Evolutionary conservation across 2,329 filamentous ascomycete genomes (phyloP), one percentile per base, ranked within the genome.

Genomic region (Colletotrichum sidae): DNA sequence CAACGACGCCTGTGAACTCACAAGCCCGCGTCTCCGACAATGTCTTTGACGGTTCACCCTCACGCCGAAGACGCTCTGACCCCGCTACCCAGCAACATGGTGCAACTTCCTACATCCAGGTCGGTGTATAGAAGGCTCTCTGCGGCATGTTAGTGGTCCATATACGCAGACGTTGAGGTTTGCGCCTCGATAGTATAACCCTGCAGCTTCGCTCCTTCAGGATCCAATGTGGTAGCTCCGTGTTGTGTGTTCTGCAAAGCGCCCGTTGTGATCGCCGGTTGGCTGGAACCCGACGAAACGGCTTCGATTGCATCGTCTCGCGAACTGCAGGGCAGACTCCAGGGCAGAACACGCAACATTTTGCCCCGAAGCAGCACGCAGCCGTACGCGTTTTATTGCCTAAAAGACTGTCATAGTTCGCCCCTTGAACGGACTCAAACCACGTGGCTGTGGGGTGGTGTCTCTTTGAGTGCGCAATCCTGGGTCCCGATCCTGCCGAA

Each of bases 331-430:
- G 17, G 17, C 17, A 17, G 17, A 78, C 70, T 0, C 80, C 80
- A 0, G 81, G 77, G 67, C 83, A 84, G 13, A 85, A 70, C 1
- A 87, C 78, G 0, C 84, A 88, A 47, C 80, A 84, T 67, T 88
- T 88, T 0, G 82, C 84, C 60, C 87, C 86, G 67, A 88, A 87
- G 67, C 84, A 87, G 70, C 87, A 84, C 0, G 83, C 1, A 1
- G 15, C 15, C 15, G 2, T 2, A 3, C 85, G 75, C 0, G 76
- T 83, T n/a, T 78, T 75, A 66, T 88, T 87, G 0, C 84, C 84
- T 0, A 80, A 75, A 2, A 86, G 74, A 65, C 87, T 86, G 67
- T 87, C 83, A 67, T 86, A 87, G 47, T 86, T 83, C 0, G 62
- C 62, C 3, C 66, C 67, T 35, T 54, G 52, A 5, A 33, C 55